Conservation (phyloP, 202 grass and related monocot genomes). For the Setaria italica region DNA sequence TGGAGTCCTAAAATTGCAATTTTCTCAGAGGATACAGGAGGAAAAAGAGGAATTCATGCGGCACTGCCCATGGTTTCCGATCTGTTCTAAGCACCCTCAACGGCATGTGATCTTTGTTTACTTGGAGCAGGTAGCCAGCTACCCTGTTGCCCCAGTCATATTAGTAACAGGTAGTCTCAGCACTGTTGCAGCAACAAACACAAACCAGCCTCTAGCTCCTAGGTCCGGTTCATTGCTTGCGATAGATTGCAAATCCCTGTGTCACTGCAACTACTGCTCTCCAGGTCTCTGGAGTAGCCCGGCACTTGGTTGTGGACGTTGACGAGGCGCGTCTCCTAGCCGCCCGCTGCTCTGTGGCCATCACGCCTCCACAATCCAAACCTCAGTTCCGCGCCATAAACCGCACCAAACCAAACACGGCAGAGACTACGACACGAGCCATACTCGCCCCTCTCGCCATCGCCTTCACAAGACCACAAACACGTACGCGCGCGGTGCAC, state of each 20-base stretch:
- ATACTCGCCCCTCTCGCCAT: background rate
- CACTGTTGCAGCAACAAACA: no score
- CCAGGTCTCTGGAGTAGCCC: no score
- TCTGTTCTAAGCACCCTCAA: background rate
- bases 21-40: background rate
- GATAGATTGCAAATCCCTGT: background rate
- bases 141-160: background rate
- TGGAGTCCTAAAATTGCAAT: no score
- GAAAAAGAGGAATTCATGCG: background rate
- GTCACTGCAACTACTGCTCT: no score
- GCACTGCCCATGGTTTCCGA: background rate
- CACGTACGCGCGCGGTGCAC: no score
- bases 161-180: background rate
- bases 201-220: background rate
- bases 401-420: background rate
- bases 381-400: constrained; percentile 46
- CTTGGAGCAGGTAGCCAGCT: background rate
- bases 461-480: background rate
- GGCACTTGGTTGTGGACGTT: no score
- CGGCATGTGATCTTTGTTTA: background rate
- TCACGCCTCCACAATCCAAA: constrained; percentile 37
- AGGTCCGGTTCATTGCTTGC: background rate
- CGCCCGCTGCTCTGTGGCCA: constrained; percentile 34
- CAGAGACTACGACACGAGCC: background rate
- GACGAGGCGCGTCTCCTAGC: constrained; percentile 31